Conservation (phyloP, 345 rosid genomes). For the Zanthoxylum bungeanum region DNA sequence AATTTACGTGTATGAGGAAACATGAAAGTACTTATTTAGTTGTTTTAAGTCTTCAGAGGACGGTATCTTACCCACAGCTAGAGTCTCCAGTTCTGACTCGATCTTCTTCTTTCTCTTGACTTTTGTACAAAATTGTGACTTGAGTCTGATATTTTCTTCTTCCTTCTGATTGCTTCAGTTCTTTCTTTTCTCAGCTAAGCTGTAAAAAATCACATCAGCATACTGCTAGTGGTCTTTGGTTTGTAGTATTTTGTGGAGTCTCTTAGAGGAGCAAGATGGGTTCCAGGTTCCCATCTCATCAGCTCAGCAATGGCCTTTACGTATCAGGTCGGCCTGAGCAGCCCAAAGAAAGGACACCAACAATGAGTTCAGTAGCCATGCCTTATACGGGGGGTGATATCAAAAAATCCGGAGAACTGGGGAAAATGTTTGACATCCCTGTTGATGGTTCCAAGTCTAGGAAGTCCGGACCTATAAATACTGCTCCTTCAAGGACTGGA, state of each 20-base stretch:
- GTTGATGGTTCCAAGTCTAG: conserved; percentile 65
- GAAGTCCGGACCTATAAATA: conserved; percentile 91
- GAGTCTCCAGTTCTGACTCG: not conserved
- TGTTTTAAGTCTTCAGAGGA: not conserved
- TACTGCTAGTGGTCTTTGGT: conserved; percentile 8
- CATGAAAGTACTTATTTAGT: not conserved
- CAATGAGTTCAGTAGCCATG: conserved; percentile 87
- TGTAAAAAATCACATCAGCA: conserved; percentile 22
- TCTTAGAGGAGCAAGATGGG: conserved; percentile 52
- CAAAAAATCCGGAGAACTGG: conserved; percentile 88
- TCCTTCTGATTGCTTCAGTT: conserved; percentile 1
- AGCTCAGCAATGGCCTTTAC: conserved; percentile 83
- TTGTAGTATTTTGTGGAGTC: conserved; percentile 16
- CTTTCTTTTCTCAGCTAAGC: conserved; percentile 23
- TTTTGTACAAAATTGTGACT: not conserved
- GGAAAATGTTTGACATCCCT: conserved; percentile 94
- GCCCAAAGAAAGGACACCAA: conserved; percentile 79
- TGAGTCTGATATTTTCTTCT: conserved; percentile 6
- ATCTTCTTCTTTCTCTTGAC: conserved; percentile 7
- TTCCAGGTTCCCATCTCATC: conserved; percentile 87
- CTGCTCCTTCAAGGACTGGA: conserved; percentile 80
- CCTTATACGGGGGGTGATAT: conserved; percentile 97
- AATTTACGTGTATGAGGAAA: not conserved
- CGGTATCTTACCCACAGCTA: not conserved
- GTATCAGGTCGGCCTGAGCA: conserved; percentile 95